These are phyloP conservation scores for Chrysophaeum taylorii DNA, from an alignment of 352 stramenopile genomes.

Conservation along the genomic window DNA sequence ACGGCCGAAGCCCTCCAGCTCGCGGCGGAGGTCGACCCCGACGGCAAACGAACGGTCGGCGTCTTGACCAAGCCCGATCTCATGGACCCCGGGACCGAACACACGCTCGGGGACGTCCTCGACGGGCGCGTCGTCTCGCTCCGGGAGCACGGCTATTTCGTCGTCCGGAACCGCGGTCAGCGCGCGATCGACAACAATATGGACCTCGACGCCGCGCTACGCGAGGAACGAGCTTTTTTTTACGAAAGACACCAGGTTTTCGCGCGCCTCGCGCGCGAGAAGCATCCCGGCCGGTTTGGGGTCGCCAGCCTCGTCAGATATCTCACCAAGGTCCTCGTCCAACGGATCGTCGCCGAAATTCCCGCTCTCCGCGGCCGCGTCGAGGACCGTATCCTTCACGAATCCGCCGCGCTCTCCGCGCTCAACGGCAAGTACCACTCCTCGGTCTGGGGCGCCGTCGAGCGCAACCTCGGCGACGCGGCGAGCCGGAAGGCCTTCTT, in stretches of 20 bases:
- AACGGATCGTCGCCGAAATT: too few relatives aligned
- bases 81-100: constrained; percentile 14
- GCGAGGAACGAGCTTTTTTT: too few relatives aligned
- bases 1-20: constrained; percentile 19
- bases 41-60: constrained; percentile 35
- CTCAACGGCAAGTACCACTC: too few relatives aligned
- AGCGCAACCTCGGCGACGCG: background rate
- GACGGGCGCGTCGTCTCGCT: constrained; percentile 37
- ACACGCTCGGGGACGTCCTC: constrained; percentile 77
- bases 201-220: too few relatives aligned
- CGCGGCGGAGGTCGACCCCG: constrained; percentile 29
- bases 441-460: background rate
- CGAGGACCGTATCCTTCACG: background rate
- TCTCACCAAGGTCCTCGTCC: too few relatives aligned
- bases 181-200: too few relatives aligned
- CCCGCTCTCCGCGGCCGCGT: background rate
- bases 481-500: background rate
- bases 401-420: background rate
- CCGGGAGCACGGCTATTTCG: background rate
- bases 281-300: too few relatives aligned
- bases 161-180: background rate
- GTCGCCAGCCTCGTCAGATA: too few relatives aligned
- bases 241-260: too few relatives aligned
- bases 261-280: too few relatives aligned
- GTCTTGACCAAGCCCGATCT: constrained; percentile 44